Evolutionary conservation across 2,329 filamentous ascomycete genomes (phyloP).

Genomic region (Thelonectria rubi): DNA sequence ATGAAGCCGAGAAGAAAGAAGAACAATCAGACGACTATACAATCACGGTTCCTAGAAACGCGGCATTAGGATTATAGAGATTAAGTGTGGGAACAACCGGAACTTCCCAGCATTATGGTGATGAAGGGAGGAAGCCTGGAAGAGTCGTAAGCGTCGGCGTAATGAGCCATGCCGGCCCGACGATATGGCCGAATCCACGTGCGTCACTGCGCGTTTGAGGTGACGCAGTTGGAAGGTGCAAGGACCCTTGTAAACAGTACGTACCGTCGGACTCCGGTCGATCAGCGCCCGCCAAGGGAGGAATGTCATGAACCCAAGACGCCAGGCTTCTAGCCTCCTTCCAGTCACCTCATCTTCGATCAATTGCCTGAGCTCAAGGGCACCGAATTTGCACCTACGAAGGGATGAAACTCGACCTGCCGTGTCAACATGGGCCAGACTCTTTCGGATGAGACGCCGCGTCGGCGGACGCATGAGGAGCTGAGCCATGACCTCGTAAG

Average conservation of each 20-base stretch:
- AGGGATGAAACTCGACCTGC: constrained; percentile 37
- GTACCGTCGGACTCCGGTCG: constrained; percentile 30
- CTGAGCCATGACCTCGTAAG: constrained; percentile 61
- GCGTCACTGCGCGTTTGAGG: constrained; percentile 3
- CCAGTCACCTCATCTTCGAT: constrained; percentile 26
- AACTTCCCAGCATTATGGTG: not conserved
- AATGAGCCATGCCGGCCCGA: constrained; percentile 22
- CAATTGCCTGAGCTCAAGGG: constrained; percentile 3
- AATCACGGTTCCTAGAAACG: not conserved
- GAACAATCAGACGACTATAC: not conserved
- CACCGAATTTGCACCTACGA: constrained; percentile 1
- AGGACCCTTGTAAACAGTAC: constrained; percentile 28
- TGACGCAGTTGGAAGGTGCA: not conserved
- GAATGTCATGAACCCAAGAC: constrained; percentile 42
- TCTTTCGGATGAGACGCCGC: constrained; percentile 57
- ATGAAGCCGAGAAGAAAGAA: not conserved
- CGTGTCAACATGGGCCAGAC: constrained; percentile 60
- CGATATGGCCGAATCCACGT: constrained; percentile 19
- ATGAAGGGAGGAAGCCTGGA: not conserved
- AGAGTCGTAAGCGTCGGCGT: no score
- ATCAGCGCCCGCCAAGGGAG: constrained; percentile 33
- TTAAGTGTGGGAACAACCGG: not conserved
- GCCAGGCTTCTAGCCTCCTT: constrained; percentile 25
- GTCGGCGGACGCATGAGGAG: constrained; percentile 60
- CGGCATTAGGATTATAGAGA: not conserved